A percentile compares a stretch with the other conserved stretches of the same genome.
phyloP scores from a whole-genome alignment of 306 rosid genomes.

The Echinosophora koreensis region DNA sequence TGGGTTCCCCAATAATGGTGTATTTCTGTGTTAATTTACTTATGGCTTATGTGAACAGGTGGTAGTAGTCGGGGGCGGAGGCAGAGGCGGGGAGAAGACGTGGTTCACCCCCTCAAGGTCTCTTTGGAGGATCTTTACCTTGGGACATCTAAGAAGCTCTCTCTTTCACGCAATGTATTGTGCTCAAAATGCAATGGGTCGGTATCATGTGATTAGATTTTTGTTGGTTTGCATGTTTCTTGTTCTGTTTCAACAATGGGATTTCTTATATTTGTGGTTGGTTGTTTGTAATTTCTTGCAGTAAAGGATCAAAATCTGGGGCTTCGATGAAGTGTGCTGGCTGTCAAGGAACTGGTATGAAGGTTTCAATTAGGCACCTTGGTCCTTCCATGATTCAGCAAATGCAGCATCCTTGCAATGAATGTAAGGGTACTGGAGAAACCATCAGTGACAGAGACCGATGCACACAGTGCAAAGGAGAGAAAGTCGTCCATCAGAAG shows the following conservation, averaged over 20 bases:
- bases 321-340: slow-evolving; percentile 72
- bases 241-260: background rate
- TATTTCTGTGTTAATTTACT: background rate
- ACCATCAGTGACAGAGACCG: slow-evolving; percentile 77
- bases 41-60: slow-evolving; percentile 49
- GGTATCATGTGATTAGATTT: slow-evolving; percentile 18
- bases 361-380: slow-evolving; percentile 78
- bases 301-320: slow-evolving; percentile 89
- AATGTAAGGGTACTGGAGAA: slow-evolving; percentile 94
- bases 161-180: slow-evolving; percentile 72
- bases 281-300: slow-evolving; percentile 38
- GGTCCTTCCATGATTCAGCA: slow-evolving; percentile 91
- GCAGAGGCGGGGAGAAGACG: slow-evolving; percentile 85
- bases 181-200: slow-evolving; percentile 90
- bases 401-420: slow-evolving; percentile 88
- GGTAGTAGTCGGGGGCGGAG: slow-evolving; percentile 80
- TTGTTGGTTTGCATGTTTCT: background rate
- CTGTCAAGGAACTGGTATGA: slow-evolving; percentile 89
- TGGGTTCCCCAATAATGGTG: background rate
- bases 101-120: slow-evolving; percentile 79
- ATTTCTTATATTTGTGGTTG: background rate
- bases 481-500: slow-evolving; percentile 84
- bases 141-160: slow-evolving; percentile 81
- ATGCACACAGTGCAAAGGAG: slow-evolving; percentile 82
- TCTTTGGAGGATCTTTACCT: slow-evolving; percentile 82